Base-by-base conservation (phyloP, 768 basidiomycete genomes). In the Rhodotorula diobovata region DNA sequence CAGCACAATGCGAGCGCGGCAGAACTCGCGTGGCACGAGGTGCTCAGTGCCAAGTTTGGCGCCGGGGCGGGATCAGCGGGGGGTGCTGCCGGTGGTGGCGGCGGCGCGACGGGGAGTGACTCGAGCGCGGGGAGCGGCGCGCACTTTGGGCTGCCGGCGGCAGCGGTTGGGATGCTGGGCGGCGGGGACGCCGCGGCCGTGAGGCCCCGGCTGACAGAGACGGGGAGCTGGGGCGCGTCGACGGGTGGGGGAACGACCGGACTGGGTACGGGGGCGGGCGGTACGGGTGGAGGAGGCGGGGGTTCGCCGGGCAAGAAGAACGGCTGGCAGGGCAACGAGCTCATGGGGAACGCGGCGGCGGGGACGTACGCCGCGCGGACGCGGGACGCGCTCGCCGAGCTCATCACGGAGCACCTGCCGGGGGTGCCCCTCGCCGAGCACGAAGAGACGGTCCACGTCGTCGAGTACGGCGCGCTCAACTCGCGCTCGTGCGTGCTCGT, bases 381-480 rank as follows among this genome's bases (percentile, higher is more conserved):
- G 55, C 53, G 66, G 50, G 73, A 57, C 23, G 35, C 34, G 37
- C 20, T 57, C 25, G 37, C 20, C 23, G 25, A 20, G 20, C 35
- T 57, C 21, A 37, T 57, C 23, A 25, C 11, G 23, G 35, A 74
- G 39, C 53, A 46, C 54, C 23, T 70, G 32, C 32, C 54, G 15
- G 46, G 59, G 2, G 68, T 75, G 18, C 73, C 76, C 18, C 55
- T 72, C 37, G 50, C 37, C 0, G 48, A 37, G 51, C 61, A 48
- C 1, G 70, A 70, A 4, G 54, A 64, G 9, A 23, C 35, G 28
- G 51, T 76, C 20, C 34, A 61, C 14, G 39, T 76, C 32, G 77
- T 75, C 67, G 77, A 77, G 70, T 77, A 75, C 32, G 75, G 77
- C 5, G 70, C 73, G 53, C 43, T 70, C 28, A 72, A 77, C 34